Evolutionary conservation across 805 yeast genomes (phyloP).

Genomic region (Candida orba): DNA sequence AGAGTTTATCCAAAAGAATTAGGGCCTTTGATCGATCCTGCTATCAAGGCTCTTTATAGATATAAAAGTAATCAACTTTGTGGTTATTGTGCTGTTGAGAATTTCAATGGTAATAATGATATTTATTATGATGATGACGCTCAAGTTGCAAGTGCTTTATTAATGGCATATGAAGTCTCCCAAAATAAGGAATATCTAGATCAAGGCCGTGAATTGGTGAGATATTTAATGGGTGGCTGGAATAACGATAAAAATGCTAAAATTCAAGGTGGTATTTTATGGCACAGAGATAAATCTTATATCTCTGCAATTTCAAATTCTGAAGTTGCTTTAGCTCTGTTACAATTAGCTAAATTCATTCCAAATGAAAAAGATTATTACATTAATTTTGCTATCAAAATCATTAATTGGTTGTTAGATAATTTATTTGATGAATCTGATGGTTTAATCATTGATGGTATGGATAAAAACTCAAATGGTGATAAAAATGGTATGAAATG

Average conservation of each 20-base stretch:
- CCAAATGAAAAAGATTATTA: slow-evolving; percentile 41
- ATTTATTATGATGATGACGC: slow-evolving; percentile 73
- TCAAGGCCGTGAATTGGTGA: slow-evolving; percentile 48
- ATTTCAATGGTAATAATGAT: slow-evolving; percentile 51
- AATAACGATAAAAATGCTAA: slow-evolving; percentile 24
- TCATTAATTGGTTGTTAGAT: slow-evolving; percentile 51
- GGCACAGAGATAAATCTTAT: slow-evolving; percentile 58
- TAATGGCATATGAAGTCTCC: slow-evolving; percentile 64
- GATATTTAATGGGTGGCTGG: slow-evolving; percentile 63
- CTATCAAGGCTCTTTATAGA: slow-evolving; percentile 39
- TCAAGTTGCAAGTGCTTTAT: slow-evolving; percentile 57
- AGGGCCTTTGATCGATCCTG: slow-evolving; percentile 46
- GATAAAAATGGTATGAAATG: slow-evolving; percentile 47
- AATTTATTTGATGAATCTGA: slow-evolving; percentile 46
- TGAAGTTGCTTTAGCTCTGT: slow-evolving; percentile 56
- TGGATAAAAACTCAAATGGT: slow-evolving; percentile 32
- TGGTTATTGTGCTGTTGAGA: slow-evolving; percentile 62
- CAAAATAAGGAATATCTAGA: slow-evolving; percentile 45
- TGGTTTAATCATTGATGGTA: slow-evolving; percentile 55
- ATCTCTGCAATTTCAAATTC: slow-evolving; percentile 63
- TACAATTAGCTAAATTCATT: slow-evolving; percentile 47
- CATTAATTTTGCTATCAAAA: slow-evolving; percentile 50
- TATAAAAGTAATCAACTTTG: slow-evolving; percentile 44
- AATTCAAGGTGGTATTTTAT: slow-evolving; percentile 50
- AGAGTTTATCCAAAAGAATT: slow-evolving; percentile 41